Base-by-base conservation (phyloP, 2,329 filamentous ascomycete species). In the Alternaria conjuncta region DNA sequence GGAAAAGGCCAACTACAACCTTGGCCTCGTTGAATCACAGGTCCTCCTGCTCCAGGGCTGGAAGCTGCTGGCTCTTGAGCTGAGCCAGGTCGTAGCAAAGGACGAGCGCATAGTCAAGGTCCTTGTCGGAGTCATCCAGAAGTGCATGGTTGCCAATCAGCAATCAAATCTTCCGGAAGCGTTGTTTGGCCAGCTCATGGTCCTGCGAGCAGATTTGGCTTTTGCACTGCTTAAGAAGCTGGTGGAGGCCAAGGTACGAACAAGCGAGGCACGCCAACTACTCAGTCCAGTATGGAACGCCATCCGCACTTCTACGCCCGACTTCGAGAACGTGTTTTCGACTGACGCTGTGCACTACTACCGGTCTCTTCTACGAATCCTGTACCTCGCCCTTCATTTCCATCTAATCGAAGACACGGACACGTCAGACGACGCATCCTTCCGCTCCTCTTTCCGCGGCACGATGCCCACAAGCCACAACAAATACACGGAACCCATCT, bases 1-100 rank as follows among this genome's bases (percentile, higher is more conserved):
- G 81, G 88, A 90, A 73, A 89, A 89, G 64, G 96, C 95, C 45
- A 99, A 99, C 78, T 84, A 91, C 66, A 98, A 99, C 79, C 80
- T 99, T 56, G 97, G 94, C 23, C 84, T 97, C 32, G 93, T 99
- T 32, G 94, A 98, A 78, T 92, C 95, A 23, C 94, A 99, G 82
- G 90, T 96, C 68, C 87, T 89, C 46, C 87, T 99, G 18, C 91
- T 97, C 67, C 89, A 93, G 71, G 92, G 93, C 59, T 98, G 95
- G 93, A 94, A 96, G 78, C 90, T 93, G 63, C 85, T 99, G 9
- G 88, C 95, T 13, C 86, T 96, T 54, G 95, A 97, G 74, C 86
- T 99, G 53, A 93, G 91, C 76, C 88, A 88, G n/a, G 82, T 86
- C 44, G 84, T 86, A 36, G 81, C 82, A 56, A 82, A 83, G 18